phyloP scores from a whole-genome alignment of 1,284 basidiomycete genomes.

The Trichosporon sp. region DNA sequence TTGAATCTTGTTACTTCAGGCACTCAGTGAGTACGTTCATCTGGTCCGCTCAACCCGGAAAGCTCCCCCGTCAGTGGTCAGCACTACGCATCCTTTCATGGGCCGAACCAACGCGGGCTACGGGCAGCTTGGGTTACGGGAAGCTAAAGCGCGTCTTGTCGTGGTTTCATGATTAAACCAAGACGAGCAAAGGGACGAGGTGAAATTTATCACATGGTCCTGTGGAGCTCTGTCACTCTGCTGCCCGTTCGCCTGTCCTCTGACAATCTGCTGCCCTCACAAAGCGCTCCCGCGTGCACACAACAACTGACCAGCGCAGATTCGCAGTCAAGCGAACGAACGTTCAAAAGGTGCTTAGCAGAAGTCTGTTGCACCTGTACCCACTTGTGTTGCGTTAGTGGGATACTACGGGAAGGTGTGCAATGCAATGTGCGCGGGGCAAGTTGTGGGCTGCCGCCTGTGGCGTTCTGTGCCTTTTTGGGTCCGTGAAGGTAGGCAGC shows the following conservation, averaged over 20 bases:
- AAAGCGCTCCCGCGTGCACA: background rate
- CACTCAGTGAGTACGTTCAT: background rate
- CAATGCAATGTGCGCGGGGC: background rate
- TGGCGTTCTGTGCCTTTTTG: background rate
- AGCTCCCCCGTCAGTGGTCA: background rate
- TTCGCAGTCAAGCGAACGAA: background rate
- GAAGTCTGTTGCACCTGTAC: background rate
- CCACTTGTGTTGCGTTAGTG: background rate
- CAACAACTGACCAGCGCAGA: background rate
- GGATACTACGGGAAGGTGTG: background rate
- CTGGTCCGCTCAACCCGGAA: background rate
- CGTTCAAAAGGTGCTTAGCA: background rate
- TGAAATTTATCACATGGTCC: conserved; percentile 11
- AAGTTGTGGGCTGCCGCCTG: background rate
- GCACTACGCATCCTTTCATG: conserved; percentile 2
- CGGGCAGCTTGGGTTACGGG: conserved; percentile 18
- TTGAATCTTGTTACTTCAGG: conserved; percentile 15
- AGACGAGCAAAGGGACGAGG: background rate
- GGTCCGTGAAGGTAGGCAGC: background rate
- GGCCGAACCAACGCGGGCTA: conserved; percentile 6
- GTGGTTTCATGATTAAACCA: conserved; percentile 16
- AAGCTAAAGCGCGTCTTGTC: conserved; percentile 6
- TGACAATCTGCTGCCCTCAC: background rate
- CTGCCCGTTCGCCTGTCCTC: background rate
- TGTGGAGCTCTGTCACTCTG: background rate